Base-by-base conservation (phyloP, 495 filamentous ascomycete genomes). In the Hyaloscypha variabilis region DNA sequence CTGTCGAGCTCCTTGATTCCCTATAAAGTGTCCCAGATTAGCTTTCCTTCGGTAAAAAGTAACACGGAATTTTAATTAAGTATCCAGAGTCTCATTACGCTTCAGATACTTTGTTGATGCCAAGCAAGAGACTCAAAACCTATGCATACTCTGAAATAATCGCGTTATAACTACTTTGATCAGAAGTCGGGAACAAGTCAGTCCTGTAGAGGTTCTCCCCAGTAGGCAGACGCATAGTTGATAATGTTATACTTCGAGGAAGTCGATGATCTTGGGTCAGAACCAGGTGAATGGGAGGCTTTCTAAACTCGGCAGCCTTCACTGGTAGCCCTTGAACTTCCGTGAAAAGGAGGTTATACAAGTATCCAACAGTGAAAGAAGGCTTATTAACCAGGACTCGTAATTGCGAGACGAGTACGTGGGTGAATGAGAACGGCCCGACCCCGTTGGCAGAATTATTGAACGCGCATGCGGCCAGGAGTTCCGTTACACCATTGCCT, bases 401-500 rank as follows among this genome's bases (percentile, higher is more conserved):
- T 23, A 56, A 25, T 25, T 56, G 53, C 11, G 21, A 24, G 6
- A 56, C 28, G 3, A 56, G 26, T 29, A 23, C 21, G 17, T 56
- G 53, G 26, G 53, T 56, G 26, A 56, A 56, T 3, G 53, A 56
- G 8, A 56, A 56, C 8, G 21, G 53, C 3, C 53, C 53, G 21
- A 56, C 53, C 3, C 53, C 53, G 17, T 56, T 56, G 6, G 53
- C 53, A 14, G 53, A 25, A 17, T 56, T 56, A 17, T 56, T 56
- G 53, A 56, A 56, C 8, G 53, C 53, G 28, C 53, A 56, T 6
- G 53, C 53, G 25, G 53, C 53, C 3, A 25, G 3, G 6, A 56
- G 28, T 56, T 56, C 53, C 6, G 53, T 56, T 17, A 56, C 53
- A 4, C 53, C 53, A 17, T 56, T 56, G 11, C 53, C 53, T 34